Evolutionary conservation across 2,329 filamentous ascomycete genomes (phyloP).

Genomic region (Pseudogymnoascus sp.): DNA sequence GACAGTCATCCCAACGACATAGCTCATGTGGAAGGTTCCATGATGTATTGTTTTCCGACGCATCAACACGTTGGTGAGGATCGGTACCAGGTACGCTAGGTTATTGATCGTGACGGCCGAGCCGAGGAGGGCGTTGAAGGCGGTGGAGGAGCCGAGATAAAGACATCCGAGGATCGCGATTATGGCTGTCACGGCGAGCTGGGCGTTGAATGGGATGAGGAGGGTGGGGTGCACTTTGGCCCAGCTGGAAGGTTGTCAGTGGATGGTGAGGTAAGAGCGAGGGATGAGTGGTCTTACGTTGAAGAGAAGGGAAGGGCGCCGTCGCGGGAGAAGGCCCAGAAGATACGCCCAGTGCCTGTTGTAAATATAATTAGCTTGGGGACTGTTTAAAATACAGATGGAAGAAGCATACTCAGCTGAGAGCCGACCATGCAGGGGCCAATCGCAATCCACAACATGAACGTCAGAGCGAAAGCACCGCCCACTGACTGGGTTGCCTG

Average conservation of each 20-base stretch:
- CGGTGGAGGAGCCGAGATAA: conserved; percentile 36
- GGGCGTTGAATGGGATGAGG: conserved; percentile 32
- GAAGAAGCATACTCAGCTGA: conserved; percentile 24
- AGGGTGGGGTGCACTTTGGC: conserved; percentile 29
- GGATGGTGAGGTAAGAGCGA: conserved; percentile 18
- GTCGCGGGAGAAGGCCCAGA: conserved; percentile 40
- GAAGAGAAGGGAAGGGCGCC: conserved; percentile 33
- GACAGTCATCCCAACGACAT: conserved; percentile 27
- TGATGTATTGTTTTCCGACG: conserved; percentile 33
- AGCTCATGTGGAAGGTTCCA: conserved; percentile 34
- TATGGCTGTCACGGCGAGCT: conserved; percentile 28
- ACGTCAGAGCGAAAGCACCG: conserved; percentile 35
- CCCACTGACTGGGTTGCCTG: conserved; percentile 35
- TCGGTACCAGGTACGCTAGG: conserved; percentile 38
- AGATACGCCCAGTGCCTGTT: conserved; percentile 23
- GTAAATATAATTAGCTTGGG: conserved; percentile 21
- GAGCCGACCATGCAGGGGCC: conserved; percentile 28
- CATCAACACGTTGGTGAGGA: conserved; percentile 36
- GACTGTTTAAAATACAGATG: not conserved
- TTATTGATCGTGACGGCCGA: conserved; percentile 37
- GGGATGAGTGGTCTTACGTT: conserved; percentile 12
- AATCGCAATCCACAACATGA: conserved; percentile 37
- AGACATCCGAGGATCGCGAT: conserved; percentile 35
- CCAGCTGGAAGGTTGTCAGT: conserved; percentile 22
- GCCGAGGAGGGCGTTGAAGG: conserved; percentile 37